A percentile compares a stretch with the other conserved stretches of the same genome.
phyloP scores from a whole-genome alignment of 2,329 filamentous ascomycete genomes.

The Aspergillus ibericus region DNA sequence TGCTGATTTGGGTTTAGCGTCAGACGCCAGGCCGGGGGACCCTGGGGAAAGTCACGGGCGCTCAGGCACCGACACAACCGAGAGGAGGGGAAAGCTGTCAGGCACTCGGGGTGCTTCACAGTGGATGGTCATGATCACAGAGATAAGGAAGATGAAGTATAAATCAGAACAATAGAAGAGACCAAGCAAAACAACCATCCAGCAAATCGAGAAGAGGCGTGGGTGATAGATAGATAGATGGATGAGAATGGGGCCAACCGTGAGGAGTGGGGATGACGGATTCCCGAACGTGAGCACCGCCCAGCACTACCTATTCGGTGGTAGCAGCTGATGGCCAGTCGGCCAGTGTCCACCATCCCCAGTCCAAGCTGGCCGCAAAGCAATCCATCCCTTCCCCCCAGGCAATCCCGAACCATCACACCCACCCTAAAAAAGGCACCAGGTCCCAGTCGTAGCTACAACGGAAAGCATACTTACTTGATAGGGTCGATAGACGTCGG shows the following conservation, averaged over 20 bases:
- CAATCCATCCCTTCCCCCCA: not conserved
- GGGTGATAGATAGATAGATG: not conserved
- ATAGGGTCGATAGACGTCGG: conserved; percentile 50
- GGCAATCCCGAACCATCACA: not conserved
- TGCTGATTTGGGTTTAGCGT: not conserved
- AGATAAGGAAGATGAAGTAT: too few relatives aligned
- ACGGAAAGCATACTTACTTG: conserved; percentile 42
- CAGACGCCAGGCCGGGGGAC: not conserved
- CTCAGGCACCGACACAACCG: not conserved
- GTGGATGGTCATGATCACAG: not conserved
- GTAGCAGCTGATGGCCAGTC: not conserved
- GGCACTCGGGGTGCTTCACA: not conserved
- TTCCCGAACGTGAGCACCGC: conserved; percentile 1
- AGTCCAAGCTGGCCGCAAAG: not conserved
- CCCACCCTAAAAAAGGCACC: not conserved
- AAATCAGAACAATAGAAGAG: too few relatives aligned
- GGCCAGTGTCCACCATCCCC: not conserved
- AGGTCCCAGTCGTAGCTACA: not conserved
- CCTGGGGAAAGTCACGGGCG: not conserved
- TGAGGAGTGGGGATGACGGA: conserved; percentile 1
- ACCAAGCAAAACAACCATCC: too few relatives aligned
- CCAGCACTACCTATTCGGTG: not conserved
- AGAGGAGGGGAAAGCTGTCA: not conserved
- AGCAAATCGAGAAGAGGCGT: too few relatives aligned
- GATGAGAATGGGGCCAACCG: not conserved